These are phyloP conservation scores for Trichoderma harzianum DNA, from an alignment of 2,329 filamentous ascomycete genomes.

Conservation along the genomic window DNA sequence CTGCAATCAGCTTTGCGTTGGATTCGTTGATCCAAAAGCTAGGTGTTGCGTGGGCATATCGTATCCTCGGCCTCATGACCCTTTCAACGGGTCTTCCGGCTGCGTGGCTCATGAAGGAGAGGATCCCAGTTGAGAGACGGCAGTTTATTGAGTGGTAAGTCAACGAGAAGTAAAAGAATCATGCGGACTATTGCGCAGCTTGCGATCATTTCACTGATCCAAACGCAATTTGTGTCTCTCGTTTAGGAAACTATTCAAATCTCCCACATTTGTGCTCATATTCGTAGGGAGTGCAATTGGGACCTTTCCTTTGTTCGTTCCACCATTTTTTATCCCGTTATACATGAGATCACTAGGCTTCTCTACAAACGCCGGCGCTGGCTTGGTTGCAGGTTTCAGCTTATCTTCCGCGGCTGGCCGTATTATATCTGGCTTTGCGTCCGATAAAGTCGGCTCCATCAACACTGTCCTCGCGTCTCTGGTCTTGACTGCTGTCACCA, in stretches of 20 bases:
- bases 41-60: conserved; percentile 47
- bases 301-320: conserved; percentile 57
- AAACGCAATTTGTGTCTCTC: neutral
- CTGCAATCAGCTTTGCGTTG: conserved; percentile 43
- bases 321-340: conserved; percentile 57
- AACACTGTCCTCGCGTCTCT: conserved; percentile 51
- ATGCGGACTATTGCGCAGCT: neutral
- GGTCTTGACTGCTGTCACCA: conserved; percentile 49
- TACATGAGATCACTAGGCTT: conserved; percentile 51
- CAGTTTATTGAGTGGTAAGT: conserved; percentile 32
- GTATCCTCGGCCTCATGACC: conserved; percentile 50
- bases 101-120: conserved; percentile 48
- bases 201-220: neutral
- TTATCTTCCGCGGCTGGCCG: conserved; percentile 54
- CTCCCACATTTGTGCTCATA: conserved; percentile 47
- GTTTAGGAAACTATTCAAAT: conserved; percentile 46
- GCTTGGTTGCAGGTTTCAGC: conserved; percentile 57
- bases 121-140: conserved; percentile 37
- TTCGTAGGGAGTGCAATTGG: conserved; percentile 52
- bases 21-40: conserved; percentile 39
- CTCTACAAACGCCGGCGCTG: conserved; percentile 47
- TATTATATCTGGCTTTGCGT: conserved; percentile 49
- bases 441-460: conserved; percentile 49
- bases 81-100: conserved; percentile 51
- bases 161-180: neutral